Evolutionary conservation across 2,329 filamentous ascomycete genomes (phyloP), one percentile per base, ranked within the genome.

Genomic region (Colletotrichum tabaci): DNA sequence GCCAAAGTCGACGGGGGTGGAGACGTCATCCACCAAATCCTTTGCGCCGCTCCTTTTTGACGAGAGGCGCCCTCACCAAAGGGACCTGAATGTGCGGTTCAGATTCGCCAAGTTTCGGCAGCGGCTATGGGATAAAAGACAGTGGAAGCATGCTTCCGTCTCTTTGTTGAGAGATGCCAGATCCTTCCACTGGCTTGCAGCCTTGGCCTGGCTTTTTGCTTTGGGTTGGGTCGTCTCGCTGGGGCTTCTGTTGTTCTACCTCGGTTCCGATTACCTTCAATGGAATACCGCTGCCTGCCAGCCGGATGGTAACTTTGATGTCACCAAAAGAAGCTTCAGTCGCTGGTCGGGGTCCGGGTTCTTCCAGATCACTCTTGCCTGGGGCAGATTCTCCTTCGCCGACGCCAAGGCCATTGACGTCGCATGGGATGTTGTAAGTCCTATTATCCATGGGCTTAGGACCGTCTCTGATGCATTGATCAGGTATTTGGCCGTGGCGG

Each of bases 401-500:
- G 53, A 74, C 23, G 78, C 74, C 4, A 79, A 79, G 40, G 61
- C 75, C 6, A 74, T 79, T 66, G 77, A 79, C 61, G 68, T 79
- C n/a, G 71, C 66, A 3, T 78, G 75, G 76, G 75, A 79, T 58
- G 58, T 79, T 49, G 78, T 79, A 61, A 72, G 76, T 30, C 7
- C n/a, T n/a, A n/a, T n/a, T n/a, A n/a, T n/a, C n/a, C n/a, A n/a
- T n/a, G n/a, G n/a, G n/a, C 18, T 23, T n/a, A 16, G 16, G 4
- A 9, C 18, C 10, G 13, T 5, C 23, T 49, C 58, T 72, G n/a
- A 66, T 42, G 18, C 18, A 23, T 26, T 35, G 21, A 4, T 53
- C 8, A 81, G 79, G 66, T 76, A 2, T 66, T 81, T 18, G 78
- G 79, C 2, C 76, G 79, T 4, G 63, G 71, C 15, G 78, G 77